A percentile compares a stretch with the other conserved stretches of the same genome.
Evolutionary conservation across 768 basidiomycete genomes (phyloP).

Genomic region (Cystofilobasidium capitatum): DNA sequence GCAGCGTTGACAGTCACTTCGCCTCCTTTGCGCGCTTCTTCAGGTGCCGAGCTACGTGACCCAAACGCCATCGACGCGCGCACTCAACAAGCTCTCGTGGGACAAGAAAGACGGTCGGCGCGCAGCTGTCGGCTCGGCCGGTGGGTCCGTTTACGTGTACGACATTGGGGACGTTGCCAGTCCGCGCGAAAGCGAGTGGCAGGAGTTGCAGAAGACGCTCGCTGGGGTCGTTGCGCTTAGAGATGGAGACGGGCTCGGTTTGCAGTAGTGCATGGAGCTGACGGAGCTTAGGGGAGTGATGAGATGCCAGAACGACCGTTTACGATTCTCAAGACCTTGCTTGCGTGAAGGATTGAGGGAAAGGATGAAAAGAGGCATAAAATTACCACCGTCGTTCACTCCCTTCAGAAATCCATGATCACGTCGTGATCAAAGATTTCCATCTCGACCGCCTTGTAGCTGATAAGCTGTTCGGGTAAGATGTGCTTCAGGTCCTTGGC

Average conservation of each 20-base stretch:
- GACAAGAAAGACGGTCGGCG: conserved; percentile 85
- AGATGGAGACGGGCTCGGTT: neutral
- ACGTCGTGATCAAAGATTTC: no score
- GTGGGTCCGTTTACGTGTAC: conserved; percentile 86
- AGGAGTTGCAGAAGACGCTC: conserved; percentile 77
- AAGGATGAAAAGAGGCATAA: no score
- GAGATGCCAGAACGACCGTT: no score
- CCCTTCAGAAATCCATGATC: no score
- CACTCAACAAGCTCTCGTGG: conserved; percentile 93
- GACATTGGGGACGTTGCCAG: conserved; percentile 80
- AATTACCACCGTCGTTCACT: no score
- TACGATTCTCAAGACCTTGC: no score
- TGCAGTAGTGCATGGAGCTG: no score
- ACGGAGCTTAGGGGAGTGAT: no score
- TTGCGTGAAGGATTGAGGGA: no score
- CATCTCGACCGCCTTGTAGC: no score
- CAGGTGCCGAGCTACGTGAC: conserved; percentile 91
- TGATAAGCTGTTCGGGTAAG: no score
- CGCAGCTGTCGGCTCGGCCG: conserved; percentile 80
- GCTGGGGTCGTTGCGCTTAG: conserved; percentile 43
- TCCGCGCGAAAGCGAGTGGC: conserved; percentile 86
- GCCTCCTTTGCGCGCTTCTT: neutral
- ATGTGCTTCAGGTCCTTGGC: no score
- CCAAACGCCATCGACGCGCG: conserved; percentile 55
- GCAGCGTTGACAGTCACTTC: neutral